Conservation (phyloP, 768 basidiomycete species). For the Suillus decipiens region DNA sequence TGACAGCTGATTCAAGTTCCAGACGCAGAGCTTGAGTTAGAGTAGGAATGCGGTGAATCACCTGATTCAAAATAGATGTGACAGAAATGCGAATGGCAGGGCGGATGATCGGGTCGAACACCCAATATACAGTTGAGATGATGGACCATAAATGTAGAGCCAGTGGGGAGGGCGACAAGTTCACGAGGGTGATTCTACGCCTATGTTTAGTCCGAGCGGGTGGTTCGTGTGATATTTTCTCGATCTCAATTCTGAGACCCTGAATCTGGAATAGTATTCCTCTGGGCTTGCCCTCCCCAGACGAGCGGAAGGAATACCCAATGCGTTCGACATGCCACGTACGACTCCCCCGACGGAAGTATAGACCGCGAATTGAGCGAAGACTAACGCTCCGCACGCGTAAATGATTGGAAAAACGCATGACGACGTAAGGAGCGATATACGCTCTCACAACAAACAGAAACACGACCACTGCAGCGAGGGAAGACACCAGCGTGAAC, state of each 20-base stretch:
- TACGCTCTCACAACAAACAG: conserved; percentile 65
- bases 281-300: conserved; percentile 45
- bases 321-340: conserved; percentile 71
- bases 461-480: conserved; percentile 52
- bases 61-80: conserved; percentile 53
- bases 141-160: conserved; percentile 35
- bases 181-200: conserved; percentile 46
- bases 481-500: conserved; percentile 48
- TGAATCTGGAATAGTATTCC: conserved; percentile 66
- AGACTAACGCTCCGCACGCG: conserved; percentile 74
- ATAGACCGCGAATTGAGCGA: conserved; percentile 76
- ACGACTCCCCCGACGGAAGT: conserved; percentile 55
- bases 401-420: conserved; percentile 57
- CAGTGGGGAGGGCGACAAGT: conserved; percentile 38
- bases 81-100: conserved; percentile 60
- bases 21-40: conserved; percentile 69
- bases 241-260: conserved; percentile 57
- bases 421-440: conserved; percentile 64
- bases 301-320: conserved; percentile 54
- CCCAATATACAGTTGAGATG: conserved; percentile 38
- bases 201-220: conserved; percentile 28
- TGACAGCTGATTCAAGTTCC: conserved; percentile 56
- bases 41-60: conserved; percentile 66
- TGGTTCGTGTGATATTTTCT: conserved; percentile 27
- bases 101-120: conserved; percentile 61